phyloP scores from a whole-genome alignment of 2,329 filamentous ascomycete genomes.

The Fusarium circinatum region DNA sequence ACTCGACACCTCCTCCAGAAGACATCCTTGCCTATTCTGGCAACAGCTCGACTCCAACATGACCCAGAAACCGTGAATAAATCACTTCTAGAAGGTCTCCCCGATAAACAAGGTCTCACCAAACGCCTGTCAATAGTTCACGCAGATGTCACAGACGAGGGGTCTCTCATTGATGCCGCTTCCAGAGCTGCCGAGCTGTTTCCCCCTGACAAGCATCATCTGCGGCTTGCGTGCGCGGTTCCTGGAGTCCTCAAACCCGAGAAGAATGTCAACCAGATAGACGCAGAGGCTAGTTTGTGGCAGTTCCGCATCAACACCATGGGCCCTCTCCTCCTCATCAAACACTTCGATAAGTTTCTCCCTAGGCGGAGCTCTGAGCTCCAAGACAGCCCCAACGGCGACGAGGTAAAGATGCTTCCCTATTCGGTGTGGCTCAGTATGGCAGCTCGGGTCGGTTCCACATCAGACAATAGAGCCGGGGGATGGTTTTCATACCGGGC shows the following conservation, averaged over 20 bases:
- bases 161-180: conserved; percentile 68
- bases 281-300: conserved; percentile 68
- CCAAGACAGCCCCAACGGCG: conserved; percentile 30
- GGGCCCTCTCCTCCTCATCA: conserved; percentile 79
- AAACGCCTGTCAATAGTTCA: conserved; percentile 53
- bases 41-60: conserved; percentile 51
- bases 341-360: conserved; percentile 77
- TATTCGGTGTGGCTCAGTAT: conserved; percentile 77
- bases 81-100: conserved; percentile 47
- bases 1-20: conserved; percentile 59
- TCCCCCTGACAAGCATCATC: conserved; percentile 61
- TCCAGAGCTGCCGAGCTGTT: conserved; percentile 62
- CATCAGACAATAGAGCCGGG: conserved; percentile 75
- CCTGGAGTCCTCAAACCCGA: conserved; percentile 80
- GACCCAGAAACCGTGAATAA: conserved; percentile 51
- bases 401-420: conserved; percentile 52
- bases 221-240: conserved; percentile 75
- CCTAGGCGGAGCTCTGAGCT: conserved; percentile 65
- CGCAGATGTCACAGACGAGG: conserved; percentile 67
- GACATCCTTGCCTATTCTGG: conserved; percentile 60
- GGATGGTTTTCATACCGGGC: conserved; percentile 87
- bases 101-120: conserved; percentile 32
- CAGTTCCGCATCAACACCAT: conserved; percentile 80
- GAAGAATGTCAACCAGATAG: conserved; percentile 73
- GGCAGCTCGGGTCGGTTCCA: conserved; percentile 81